These are phyloP conservation scores for Penstemon eatonii DNA, from an alignment of 257 asterid genomes.

Conservation along the genomic window DNA sequence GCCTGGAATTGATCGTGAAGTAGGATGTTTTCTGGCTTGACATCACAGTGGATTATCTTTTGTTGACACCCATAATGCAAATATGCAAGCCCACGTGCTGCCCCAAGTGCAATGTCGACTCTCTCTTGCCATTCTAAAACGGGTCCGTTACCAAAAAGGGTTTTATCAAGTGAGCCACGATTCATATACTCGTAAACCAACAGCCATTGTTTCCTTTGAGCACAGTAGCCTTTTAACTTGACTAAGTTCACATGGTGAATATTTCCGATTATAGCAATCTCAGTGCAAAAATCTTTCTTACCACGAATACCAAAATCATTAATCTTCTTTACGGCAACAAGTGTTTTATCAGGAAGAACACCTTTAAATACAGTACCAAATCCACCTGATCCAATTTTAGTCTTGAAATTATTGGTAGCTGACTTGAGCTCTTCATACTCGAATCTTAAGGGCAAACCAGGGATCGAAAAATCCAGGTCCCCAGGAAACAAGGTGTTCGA, in stretches of 20 bases:
- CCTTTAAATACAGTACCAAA: constrained; percentile 74
- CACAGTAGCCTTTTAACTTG: constrained; percentile 63
- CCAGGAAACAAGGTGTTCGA: constrained; percentile 30
- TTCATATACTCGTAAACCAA: constrained; percentile 80
- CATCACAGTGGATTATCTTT: constrained; percentile 77
- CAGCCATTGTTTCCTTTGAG: constrained; percentile 55
- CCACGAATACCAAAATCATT: constrained; percentile 51
- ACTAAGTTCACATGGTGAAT: constrained; percentile 78
- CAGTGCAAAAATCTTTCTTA: constrained; percentile 66
- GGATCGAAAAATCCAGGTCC: constrained; percentile 54
- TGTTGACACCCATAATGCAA: constrained; percentile 68
- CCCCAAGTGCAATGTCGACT: constrained; percentile 60
- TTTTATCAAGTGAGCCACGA: constrained; percentile 65
- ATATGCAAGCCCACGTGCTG: constrained; percentile 77
- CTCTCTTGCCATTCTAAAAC: constrained; percentile 69
- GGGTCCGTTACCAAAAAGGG: constrained; percentile 62
- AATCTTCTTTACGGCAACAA: constrained; percentile 69
- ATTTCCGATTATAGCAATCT: constrained; percentile 63
- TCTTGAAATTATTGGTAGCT: constrained; percentile 61
- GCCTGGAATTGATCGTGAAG: constrained; percentile 58
- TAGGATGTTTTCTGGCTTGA: constrained; percentile 80
- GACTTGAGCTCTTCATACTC: constrained; percentile 47
- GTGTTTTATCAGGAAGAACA: constrained; percentile 45
- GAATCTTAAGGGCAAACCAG: constrained; percentile 62
- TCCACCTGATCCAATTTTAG: constrained; percentile 70